These are phyloP conservation scores for Capronia coronata DNA, from an alignment of 2,329 filamentous ascomycete genomes.

Conservation along the genomic window DNA sequence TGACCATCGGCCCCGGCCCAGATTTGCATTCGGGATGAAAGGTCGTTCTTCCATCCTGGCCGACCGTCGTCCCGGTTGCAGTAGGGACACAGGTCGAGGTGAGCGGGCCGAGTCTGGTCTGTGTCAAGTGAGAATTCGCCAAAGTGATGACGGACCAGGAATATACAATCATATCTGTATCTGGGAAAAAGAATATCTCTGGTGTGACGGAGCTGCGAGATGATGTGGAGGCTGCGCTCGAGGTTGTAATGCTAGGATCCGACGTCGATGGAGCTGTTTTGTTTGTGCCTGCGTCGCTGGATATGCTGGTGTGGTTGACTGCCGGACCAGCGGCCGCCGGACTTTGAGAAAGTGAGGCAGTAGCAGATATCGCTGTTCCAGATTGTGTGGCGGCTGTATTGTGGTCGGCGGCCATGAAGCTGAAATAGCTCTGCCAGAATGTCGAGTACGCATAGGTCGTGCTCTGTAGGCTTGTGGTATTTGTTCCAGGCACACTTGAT, in stretches of 20 bases:
- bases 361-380: neutral
- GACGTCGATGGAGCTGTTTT: no score
- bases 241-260: neutral
- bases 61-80: conserved; percentile 2
- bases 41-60: neutral
- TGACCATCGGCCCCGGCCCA: conserved; percentile 9
- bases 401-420: neutral
- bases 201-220: neutral
- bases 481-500: neutral
- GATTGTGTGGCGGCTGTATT: neutral
- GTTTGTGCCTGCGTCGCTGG: no score
- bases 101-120: neutral
- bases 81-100: conserved; percentile 11
- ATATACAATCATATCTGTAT: conserved; percentile 1
- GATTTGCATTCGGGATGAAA: conserved; percentile 2
- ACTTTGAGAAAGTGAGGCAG: neutral
- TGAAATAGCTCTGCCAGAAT: neutral
- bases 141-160: neutral
- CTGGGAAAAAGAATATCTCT: neutral
- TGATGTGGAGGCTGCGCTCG: neutral
- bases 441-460: neutral
- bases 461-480: neutral
- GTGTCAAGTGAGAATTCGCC: neutral
- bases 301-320: no score
- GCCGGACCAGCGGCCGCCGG: neutral